These are phyloP conservation scores for Cordyceps farinosa DNA, from an alignment of 2,329 filamentous ascomycete species.

Conservation along the genomic window DNA sequence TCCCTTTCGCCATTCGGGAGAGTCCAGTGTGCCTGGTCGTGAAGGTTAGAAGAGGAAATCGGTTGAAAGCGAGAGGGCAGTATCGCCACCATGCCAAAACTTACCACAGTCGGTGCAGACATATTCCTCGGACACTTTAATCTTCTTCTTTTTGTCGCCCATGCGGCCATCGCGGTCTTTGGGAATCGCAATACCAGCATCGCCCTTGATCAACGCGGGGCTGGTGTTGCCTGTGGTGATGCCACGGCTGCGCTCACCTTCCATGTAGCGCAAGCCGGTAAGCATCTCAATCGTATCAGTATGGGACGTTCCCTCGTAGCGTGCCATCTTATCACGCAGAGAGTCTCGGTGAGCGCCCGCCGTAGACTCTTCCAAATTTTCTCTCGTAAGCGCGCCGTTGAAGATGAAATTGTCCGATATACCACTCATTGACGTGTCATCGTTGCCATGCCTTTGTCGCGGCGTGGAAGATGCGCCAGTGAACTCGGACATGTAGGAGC, in stretches of 20 bases:
- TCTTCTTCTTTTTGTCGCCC: constrained; percentile 79
- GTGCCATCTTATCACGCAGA: constrained; percentile 79
- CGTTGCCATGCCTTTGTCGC: constrained; percentile 29
- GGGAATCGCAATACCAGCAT: constrained; percentile 81
- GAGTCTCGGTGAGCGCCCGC: constrained; percentile 67
- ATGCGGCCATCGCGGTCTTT: constrained; percentile 70
- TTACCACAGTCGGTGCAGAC: constrained; percentile 89
- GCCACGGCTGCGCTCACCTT: constrained; percentile 82
- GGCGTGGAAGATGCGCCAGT: constrained; percentile 34
- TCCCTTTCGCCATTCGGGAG: constrained; percentile 93
- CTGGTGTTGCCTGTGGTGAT: constrained; percentile 83
- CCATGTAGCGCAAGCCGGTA: constrained; percentile 80
- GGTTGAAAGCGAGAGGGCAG: neutral
- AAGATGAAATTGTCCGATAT: constrained; percentile 63
- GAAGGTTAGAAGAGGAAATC: neutral
- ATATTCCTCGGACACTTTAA: constrained; percentile 82
- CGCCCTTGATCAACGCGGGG: constrained; percentile 76
- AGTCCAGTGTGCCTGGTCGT: constrained; percentile 69
- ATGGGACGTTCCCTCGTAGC: constrained; percentile 72
- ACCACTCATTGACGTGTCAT: constrained; percentile 36
- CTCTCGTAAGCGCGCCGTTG: constrained; percentile 69
- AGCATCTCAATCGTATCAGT: constrained; percentile 90
- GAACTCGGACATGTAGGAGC: constrained; percentile 44
- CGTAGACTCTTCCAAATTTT: constrained; percentile 72
- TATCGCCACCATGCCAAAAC: constrained; percentile 27